Base-by-base conservation (phyloP, 768 basidiomycete species). In the Rhodotorula diobovata region DNA sequence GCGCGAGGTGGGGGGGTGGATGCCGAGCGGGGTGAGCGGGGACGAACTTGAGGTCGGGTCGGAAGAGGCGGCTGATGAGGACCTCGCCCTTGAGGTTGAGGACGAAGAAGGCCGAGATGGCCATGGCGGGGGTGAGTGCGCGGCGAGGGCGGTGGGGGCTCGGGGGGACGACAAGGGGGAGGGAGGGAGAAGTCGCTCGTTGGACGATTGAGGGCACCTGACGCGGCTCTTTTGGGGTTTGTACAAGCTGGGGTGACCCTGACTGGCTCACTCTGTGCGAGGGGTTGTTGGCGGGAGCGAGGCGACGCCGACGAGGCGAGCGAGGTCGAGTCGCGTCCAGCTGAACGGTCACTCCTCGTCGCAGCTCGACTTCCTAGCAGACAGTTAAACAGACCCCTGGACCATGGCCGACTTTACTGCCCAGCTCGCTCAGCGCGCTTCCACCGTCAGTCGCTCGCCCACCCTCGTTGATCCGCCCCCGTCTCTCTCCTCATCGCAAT, bases 71-170 rank as follows among this genome's bases (percentile, higher is more conserved):
- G 56, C 94, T 96, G 79, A 98, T 99, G 77, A 99, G 85, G 77
- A 98, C 95, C 86, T 98, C 96, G 81, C 96, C 96, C 81, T 98
- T 97, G 81, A 94, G 93, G 80, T 97, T 99, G 85, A 97, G 96
- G 68, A 97, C 92, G 82, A 98, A 97, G 45, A 61, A 61, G 32
- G 43, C 60, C 30, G 60, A 61, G 45, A 46, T 46, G 55, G 55
- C 34, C 60, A 61, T 48, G 60, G 25, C 25, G 5, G 41, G 12
- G 25, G 48, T 28, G 57, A 39, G 35, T 7, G 18, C 9, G 56
- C 25, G 56, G 10, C 16, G 35, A n/a, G 57, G 39, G 28, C 9
- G 55, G 37, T 43, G 41, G 15, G 55, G 32, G 55, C 8, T 21
- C 20, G 16, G 12, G 21, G 34, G 9, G 32, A 35, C 14, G n/a